Evolutionary conservation across 345 rosid genomes (phyloP).

Genomic region (Lepidium aucheri): DNA sequence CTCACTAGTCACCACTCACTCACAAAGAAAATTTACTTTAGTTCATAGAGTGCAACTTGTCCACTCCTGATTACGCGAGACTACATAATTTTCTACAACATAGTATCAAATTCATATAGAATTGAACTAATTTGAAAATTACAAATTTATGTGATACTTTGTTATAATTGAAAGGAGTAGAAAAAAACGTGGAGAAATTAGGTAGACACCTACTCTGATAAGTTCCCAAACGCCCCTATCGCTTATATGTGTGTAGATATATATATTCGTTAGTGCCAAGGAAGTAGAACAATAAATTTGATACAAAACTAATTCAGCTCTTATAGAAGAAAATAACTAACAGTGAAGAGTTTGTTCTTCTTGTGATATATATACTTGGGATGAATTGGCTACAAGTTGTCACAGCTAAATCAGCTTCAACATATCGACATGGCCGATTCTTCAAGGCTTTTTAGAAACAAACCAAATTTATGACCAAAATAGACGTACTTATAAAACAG

Average conservation of each 20-base stretch:
- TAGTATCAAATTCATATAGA: background rate
- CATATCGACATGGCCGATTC: background rate
- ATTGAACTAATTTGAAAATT: background rate
- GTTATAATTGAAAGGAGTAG: background rate
- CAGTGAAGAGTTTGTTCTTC: background rate
- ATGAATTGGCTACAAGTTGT: background rate
- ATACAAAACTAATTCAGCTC: background rate
- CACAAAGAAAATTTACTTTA: background rate
- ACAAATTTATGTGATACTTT: background rate
- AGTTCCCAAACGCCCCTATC: background rate
- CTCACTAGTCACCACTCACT: background rate
- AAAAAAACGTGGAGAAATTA: slow-evolving; percentile 10
- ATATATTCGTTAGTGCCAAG: background rate
- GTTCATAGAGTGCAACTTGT: too few relatives aligned
- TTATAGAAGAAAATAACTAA: background rate
- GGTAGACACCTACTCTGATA: slow-evolving; percentile 15
- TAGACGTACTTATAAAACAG: background rate
- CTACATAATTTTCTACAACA: background rate
- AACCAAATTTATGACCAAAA: background rate
- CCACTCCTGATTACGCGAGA: too few relatives aligned
- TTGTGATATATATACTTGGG: background rate
- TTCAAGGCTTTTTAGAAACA: background rate
- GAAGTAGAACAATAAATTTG: background rate
- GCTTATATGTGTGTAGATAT: background rate
- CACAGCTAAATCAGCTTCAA: background rate